A percentile compares a stretch with the other conserved stretches of the same genome.
Evolutionary conservation across 1,139 yeast species (phyloP).

Genomic region (Pichia inconspicua): DNA sequence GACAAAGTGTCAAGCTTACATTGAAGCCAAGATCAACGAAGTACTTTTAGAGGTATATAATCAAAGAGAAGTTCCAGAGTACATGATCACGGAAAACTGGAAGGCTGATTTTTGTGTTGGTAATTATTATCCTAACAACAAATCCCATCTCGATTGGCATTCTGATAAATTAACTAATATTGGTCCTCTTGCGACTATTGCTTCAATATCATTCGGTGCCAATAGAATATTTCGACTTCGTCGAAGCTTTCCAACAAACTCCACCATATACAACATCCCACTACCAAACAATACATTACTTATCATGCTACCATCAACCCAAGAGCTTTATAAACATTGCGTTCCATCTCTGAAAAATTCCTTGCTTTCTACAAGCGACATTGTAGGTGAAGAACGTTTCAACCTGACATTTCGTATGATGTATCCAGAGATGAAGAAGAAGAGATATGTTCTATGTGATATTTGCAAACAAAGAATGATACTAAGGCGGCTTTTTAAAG

Average conservation of each 20-base stretch:
- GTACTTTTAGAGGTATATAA: slow-evolving; percentile 19
- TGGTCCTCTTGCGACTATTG: slow-evolving; percentile 64
- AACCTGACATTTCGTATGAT: slow-evolving; percentile 59
- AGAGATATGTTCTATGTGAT: slow-evolving; percentile 42
- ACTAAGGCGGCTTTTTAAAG: slow-evolving; percentile 40
- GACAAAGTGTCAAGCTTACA: slow-evolving; percentile 18
- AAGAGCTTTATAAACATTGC: slow-evolving; percentile 60
- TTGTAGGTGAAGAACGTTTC: slow-evolving; percentile 44
- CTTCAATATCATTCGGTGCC: slow-evolving; percentile 58
- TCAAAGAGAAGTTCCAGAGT: slow-evolving; percentile 26
- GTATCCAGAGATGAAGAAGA: slow-evolving; percentile 29
- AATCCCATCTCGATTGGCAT: slow-evolving; percentile 59
- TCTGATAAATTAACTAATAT: slow-evolving; percentile 62
- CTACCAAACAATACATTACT: slow-evolving; percentile 59
- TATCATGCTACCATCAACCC: slow-evolving; percentile 71
- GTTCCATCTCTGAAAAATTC: slow-evolving; percentile 35
- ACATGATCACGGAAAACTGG: slow-evolving; percentile 36
- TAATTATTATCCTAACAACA: slow-evolving; percentile 44
- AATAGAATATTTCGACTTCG: slow-evolving; percentile 56
- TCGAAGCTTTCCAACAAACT: slow-evolving; percentile 28
- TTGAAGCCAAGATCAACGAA: slow-evolving; percentile 17
- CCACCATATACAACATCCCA: slow-evolving; percentile 40
- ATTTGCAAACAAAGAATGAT: slow-evolving; percentile 40
- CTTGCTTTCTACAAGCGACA: slow-evolving; percentile 32
- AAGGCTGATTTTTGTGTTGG: slow-evolving; percentile 44